Percentiles rank a stretch among this genome's conserved stretches.
These are phyloP conservation scores for Bassia scoparia DNA, from an alignment of 148 eudicot genomes.

Conservation along the genomic window DNA sequence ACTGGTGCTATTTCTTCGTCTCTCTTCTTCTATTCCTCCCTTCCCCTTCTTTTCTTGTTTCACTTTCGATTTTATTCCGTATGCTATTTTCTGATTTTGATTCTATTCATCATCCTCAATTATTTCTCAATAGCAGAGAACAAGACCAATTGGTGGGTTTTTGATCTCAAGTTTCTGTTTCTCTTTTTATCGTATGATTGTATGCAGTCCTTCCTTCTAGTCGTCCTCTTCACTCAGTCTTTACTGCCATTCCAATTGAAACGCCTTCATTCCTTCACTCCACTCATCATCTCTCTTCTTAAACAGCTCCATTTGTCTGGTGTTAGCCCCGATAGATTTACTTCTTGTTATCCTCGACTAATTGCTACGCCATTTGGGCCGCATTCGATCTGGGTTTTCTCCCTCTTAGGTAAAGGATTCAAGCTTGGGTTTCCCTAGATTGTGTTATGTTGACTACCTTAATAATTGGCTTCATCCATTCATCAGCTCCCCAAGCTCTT, in stretches of 20 bases:
- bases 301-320: background rate
- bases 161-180: background rate
- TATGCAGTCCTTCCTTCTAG: background rate
- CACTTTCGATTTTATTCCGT: too few relatives aligned
- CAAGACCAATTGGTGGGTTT: conserved; percentile 11
- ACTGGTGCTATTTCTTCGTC: too few relatives aligned
- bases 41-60: too few relatives aligned
- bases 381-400: background rate
- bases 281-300: conserved; percentile 10
- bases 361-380: conserved; percentile 15
- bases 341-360: conserved; percentile 1
- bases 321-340: background rate
- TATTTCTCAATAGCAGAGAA: background rate
- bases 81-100: too few relatives aligned
- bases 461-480: background rate
- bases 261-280: background rate
- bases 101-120: background rate
- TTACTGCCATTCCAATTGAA: conserved; percentile 8
- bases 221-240: background rate
- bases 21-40: too few relatives aligned
- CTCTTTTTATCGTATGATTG: background rate
- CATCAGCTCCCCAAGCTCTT: background rate
- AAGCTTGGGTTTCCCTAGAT: conserved; percentile 18
- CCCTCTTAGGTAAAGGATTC: conserved; percentile 5
- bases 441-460: background rate